Percentiles rank a stretch among this genome's conserved stretches.
Conservation (phyloP, 345 rosid species). For the Barbarea vulgaris region DNA sequence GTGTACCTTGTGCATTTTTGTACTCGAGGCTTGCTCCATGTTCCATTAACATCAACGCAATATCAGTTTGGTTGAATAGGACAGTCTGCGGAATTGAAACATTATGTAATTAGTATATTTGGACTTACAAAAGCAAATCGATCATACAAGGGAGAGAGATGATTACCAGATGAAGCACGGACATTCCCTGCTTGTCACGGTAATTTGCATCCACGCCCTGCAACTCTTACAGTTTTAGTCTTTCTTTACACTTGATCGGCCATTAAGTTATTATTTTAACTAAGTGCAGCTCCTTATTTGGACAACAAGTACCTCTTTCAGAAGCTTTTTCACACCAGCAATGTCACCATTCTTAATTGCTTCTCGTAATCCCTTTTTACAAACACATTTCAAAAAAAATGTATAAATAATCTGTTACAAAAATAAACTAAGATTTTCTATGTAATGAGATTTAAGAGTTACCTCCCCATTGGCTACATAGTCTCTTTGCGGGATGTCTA, state of each 20-base stretch:
- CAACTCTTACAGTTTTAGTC: conserved; percentile 31
- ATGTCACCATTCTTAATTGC: conserved; percentile 89
- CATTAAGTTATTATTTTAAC: not conserved
- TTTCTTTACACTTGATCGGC: not conserved
- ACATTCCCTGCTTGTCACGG: conserved; percentile 84
- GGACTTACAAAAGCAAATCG: not conserved
- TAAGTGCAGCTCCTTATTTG: not conserved
- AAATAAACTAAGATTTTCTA: not conserved
- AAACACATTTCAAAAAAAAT: not conserved
- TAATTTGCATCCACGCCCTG: conserved; percentile 96
- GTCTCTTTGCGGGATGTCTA: conserved; percentile 61
- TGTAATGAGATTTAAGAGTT: conserved; percentile 26
- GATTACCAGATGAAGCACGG: conserved; percentile 84
- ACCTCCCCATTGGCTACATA: conserved; percentile 94
- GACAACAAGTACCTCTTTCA: conserved; percentile 60
- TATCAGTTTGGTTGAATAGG: conserved; percentile 77
- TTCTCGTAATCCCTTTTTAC: conserved; percentile 81
- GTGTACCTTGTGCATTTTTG: conserved; percentile 89
- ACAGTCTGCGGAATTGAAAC: conserved; percentile 56
- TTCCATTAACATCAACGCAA: conserved; percentile 78
- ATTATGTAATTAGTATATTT: conserved; percentile 4
- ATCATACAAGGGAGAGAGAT: conserved; percentile 8
- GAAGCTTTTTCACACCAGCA: conserved; percentile 78
- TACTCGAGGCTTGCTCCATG: conserved; percentile 77
- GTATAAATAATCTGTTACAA: not conserved